phyloP scores from a whole-genome alignment of 1,284 basidiomycete species.

The Laetiporus sulphureus region DNA sequence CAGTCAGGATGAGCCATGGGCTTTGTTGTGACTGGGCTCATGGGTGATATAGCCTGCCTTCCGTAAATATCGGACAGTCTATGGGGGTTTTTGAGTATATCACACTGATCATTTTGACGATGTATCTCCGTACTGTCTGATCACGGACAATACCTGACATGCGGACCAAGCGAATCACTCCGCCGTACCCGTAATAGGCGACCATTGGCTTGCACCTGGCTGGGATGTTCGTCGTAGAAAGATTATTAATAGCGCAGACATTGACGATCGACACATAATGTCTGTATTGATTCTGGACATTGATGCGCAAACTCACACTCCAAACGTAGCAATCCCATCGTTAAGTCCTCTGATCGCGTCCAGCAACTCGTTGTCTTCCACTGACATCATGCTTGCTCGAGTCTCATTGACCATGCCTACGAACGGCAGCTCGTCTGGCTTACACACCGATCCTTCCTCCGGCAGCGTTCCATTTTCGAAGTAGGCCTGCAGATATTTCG shows the following conservation, averaged over 20 bases:
- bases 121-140: too few species aligned
- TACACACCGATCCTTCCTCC: slow-evolving; percentile 32
- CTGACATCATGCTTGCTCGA: neutral
- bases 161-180: too few species aligned
- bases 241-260: too few species aligned
- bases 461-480: slow-evolving; percentile 37
- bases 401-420: slow-evolving; percentile 5
- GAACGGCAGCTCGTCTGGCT: slow-evolving; percentile 15
- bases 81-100: too few species aligned
- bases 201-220: too few species aligned
- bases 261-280: too few species aligned
- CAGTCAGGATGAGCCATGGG: neutral
- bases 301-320: neutral
- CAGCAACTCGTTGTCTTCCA: slow-evolving; percentile 11
- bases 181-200: too few species aligned
- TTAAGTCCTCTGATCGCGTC: slow-evolving; percentile 11
- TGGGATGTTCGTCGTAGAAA: too few species aligned
- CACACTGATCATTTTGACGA: too few species aligned
- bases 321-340: neutral
- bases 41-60: slow-evolving; percentile 5
- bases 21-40: slow-evolving; percentile 2
- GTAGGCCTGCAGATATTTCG: slow-evolving; percentile 33
- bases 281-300: too few species aligned
- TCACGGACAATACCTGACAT: too few species aligned
- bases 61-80: slow-evolving; percentile 3